These are phyloP conservation scores for Macadamia integrifolia DNA, from an alignment of 164 flowering plant species.

Conservation along the genomic window DNA sequence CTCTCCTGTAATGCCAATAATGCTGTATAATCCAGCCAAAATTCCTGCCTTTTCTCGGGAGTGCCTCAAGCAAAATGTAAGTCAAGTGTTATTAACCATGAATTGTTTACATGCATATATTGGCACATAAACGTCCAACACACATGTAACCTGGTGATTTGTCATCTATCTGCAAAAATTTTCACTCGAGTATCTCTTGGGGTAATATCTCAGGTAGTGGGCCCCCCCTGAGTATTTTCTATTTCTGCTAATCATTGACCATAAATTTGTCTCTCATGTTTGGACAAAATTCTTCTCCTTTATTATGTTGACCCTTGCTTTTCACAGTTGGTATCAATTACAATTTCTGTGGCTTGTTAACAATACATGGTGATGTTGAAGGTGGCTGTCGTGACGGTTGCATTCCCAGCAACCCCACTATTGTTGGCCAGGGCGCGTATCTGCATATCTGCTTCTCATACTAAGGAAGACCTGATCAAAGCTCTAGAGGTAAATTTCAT, in stretches of 20 bases:
- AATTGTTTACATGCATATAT: too few relatives aligned
- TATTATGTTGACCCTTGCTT: too few relatives aligned
- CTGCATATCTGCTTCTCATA: conserved; percentile 90
- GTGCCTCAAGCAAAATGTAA: conserved; percentile 79
- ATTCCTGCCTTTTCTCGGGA: conserved; percentile 95
- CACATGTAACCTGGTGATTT: too few relatives aligned
- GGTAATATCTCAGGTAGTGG: too few relatives aligned
- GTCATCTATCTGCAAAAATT: too few relatives aligned
- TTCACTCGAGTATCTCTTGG: too few relatives aligned
- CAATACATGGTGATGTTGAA: conserved; percentile 20
- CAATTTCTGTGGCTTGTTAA: not conserved
- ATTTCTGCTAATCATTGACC: too few relatives aligned
- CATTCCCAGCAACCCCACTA: conserved; percentile 91
- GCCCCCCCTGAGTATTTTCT: too few relatives aligned
- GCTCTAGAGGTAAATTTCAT: conserved; percentile 58
- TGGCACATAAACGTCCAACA: too few relatives aligned
- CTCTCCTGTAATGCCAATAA: conserved; percentile 97
- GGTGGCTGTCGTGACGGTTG: conserved; percentile 94
- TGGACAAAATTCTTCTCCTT: too few relatives aligned
- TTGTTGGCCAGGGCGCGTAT: conserved; percentile 92
- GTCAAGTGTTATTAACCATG: conserved; percentile 7
- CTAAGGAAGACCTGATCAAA: conserved; percentile 74
- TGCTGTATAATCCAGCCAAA: conserved; percentile 98
- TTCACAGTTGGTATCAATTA: not conserved
- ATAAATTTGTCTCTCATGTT: too few relatives aligned